Percentiles rank a stretch among this genome's conserved stretches.
Conservation (phyloP, 768 basidiomycete genomes). For the Suillus cothurnatus region DNA sequence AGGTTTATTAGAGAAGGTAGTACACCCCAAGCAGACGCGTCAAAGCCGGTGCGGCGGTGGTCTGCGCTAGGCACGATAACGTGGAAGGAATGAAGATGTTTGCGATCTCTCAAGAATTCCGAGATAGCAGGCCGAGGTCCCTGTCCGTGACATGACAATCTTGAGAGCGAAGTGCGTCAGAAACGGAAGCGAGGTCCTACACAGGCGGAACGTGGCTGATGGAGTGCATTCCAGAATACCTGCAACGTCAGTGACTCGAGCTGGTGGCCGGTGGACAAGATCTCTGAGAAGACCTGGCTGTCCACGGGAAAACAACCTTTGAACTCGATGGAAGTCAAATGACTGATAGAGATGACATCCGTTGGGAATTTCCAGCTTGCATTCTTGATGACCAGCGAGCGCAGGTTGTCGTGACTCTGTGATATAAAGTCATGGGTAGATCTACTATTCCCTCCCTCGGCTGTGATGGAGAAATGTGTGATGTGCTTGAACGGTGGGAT, state of each 20-base stretch:
- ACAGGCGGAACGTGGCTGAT: constrained; percentile 51
- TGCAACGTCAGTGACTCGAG: constrained; percentile 60
- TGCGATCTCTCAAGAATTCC: constrained; percentile 62
- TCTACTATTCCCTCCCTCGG: constrained; percentile 42
- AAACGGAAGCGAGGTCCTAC: constrained; percentile 53
- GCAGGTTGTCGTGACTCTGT: constrained; percentile 54
- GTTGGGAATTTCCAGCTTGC: constrained; percentile 59
- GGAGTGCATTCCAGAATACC: constrained; percentile 54
- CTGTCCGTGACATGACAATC: constrained; percentile 49
- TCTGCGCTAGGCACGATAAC: constrained; percentile 47
- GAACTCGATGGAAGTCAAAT: constrained; percentile 66
- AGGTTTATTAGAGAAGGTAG: constrained; percentile 58
- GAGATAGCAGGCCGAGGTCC: constrained; percentile 68
- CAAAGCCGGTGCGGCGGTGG: constrained; percentile 60
- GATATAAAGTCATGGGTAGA: constrained; percentile 49
- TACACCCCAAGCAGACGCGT: constrained; percentile 72
- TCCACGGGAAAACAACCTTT: constrained; percentile 54
- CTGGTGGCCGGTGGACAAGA: constrained; percentile 62
- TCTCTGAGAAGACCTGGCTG: constrained; percentile 55
- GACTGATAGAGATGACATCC: constrained; percentile 54
- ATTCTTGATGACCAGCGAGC: constrained; percentile 56
- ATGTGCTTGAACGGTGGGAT: constrained; percentile 56
- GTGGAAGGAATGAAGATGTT: constrained; percentile 52
- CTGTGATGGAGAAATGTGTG: constrained; percentile 57
- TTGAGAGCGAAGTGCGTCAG: constrained; percentile 65